Evolutionary conservation across 257 asterid genomes (phyloP), one percentile per base, ranked within the genome.

Genomic region (Solanum bulbocastanum): DNA sequence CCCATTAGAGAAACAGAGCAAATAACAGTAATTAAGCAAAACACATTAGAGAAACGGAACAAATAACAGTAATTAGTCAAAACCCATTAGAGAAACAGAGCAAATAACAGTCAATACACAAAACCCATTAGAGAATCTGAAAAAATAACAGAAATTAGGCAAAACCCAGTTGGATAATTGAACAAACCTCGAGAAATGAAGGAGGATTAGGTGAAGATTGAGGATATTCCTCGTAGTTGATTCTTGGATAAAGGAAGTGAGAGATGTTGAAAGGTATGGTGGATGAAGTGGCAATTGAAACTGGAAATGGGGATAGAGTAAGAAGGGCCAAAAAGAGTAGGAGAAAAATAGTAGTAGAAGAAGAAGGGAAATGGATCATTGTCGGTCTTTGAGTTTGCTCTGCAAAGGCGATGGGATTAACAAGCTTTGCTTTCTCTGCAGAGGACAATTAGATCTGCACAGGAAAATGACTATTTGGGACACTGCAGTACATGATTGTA

Each of bases 181-280:
- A 46, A 49, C 22, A 49, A 82, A 82, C 86, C 86, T 82, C 42
- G 6, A 82, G 86, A 82, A 82, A 82, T 39, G 83, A 68, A 90
- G 93, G 90, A 39, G 92, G 90, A 40, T 83, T 87, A 35, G 88
- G 88, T 23, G 88, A 87, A 32, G 23, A 86, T 89, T 52, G 87
- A 37, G 93, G 90, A 85, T 88, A 92, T 79, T 86, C 81, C 68
- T 87, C 83, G 88, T 87, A 46, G 74, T 90, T 88, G 91, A 89
- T 88, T 89, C 86, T 91, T 25, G 96, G 96, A 49, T 87, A 90
- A 85, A 92, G 90, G 81, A 88, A 94, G 86, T 92, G 93, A 69
- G 94, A 91, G 60, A 92, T 76, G 78, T 93, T 90, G 90, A 92
- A 91, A 8, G 91, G 90, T 72, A 90, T 88, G 37, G 94, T 71